phyloP scores from a whole-genome alignment of 2,329 filamentous ascomycete species.

The Cladosporium sp. region DNA sequence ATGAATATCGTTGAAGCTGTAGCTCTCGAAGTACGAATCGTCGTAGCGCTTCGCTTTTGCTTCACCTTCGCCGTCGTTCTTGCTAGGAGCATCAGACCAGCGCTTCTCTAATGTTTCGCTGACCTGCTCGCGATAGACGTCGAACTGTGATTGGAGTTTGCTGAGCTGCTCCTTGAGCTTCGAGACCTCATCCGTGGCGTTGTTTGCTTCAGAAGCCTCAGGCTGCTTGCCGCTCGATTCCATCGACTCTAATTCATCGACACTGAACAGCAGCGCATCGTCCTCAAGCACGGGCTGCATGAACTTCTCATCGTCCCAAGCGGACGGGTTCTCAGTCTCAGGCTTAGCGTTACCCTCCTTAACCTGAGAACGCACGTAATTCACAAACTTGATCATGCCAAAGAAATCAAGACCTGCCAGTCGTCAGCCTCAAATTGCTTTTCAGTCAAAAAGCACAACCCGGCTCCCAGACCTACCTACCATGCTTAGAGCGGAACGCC shows the following conservation, averaged over 20 bases:
- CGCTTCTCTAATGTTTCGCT: constrained; percentile 22
- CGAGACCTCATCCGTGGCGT: constrained; percentile 12
- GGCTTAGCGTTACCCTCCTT: constrained; percentile 38
- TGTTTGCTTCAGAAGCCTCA: neutral
- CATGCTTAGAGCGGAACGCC: constrained; percentile 27
- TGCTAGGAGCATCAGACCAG: constrained; percentile 18
- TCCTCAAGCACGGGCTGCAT: constrained; percentile 81
- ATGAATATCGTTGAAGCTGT: constrained; percentile 58
- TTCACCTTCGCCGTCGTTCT: constrained; percentile 10
- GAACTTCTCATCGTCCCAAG: constrained; percentile 72
- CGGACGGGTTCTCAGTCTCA: constrained; percentile 52
- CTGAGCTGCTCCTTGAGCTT: constrained; percentile 18
- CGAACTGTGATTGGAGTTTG: constrained; percentile 17
- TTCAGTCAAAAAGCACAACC: neutral
- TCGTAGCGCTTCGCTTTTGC: constrained; percentile 18
- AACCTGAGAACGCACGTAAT: constrained; percentile 42
- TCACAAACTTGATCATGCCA: constrained; percentile 41
- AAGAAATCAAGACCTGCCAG: constrained; percentile 39
- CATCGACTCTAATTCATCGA: constrained; percentile 64
- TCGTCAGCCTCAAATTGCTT: neutral
- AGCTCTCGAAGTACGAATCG: constrained; percentile 22
- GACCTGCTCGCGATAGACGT: constrained; percentile 20
- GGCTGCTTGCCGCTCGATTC: constrained; percentile 4
- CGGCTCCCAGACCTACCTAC: constrained; percentile 24
- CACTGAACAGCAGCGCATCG: constrained; percentile 77